Percentiles rank a stretch among this genome's conserved stretches.
Conservation (phyloP, 192 early-diverging fungal species). For the Chytriomyces hyalinus region DNA sequence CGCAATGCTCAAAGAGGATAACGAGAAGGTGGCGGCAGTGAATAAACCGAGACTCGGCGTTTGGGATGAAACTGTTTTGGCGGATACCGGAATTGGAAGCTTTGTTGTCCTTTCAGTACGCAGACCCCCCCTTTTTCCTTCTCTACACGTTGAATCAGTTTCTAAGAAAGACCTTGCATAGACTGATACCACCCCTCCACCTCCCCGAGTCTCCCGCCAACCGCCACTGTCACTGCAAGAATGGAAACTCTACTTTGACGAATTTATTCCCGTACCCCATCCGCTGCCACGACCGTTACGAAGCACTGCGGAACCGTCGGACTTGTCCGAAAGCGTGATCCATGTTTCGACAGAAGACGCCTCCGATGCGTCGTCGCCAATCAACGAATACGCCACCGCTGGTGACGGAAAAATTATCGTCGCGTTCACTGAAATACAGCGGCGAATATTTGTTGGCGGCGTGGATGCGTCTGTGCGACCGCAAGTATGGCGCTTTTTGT, state of each 20-base stretch:
- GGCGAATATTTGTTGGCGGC: conserved; percentile 50
- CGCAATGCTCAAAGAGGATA: conserved; percentile 34
- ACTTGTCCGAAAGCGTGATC: not conserved
- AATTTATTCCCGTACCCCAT: conserved; percentile 16
- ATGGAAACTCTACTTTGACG: conserved; percentile 36
- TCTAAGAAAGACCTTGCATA: not conserved
- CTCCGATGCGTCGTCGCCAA: not conserved
- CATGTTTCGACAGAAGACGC: conserved; percentile 1
- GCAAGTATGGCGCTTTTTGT: conserved; percentile 86
- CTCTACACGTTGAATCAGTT: not conserved
- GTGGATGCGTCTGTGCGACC: conserved; percentile 6
- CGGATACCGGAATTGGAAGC: conserved; percentile 23
- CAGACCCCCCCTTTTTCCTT: not conserved
- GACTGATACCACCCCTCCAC: conserved; percentile 39
- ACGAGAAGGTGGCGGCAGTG: not conserved
- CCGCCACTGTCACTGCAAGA: conserved; percentile 27
- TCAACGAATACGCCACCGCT: conserved; percentile 1
- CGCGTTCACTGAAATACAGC: conserved; percentile 18
- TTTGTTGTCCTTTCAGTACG: conserved; percentile 32
- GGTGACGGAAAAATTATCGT: conserved; percentile 27
- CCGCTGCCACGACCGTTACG: not conserved
- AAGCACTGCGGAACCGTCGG: not conserved
- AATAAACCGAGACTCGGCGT: conserved; percentile 11
- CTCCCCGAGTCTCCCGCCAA: conserved; percentile 29
- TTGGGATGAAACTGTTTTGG: conserved; percentile 36